These are phyloP conservation scores for Xylaria acuta DNA, from an alignment of 495 filamentous ascomycete species.

Conservation along the genomic window DNA sequence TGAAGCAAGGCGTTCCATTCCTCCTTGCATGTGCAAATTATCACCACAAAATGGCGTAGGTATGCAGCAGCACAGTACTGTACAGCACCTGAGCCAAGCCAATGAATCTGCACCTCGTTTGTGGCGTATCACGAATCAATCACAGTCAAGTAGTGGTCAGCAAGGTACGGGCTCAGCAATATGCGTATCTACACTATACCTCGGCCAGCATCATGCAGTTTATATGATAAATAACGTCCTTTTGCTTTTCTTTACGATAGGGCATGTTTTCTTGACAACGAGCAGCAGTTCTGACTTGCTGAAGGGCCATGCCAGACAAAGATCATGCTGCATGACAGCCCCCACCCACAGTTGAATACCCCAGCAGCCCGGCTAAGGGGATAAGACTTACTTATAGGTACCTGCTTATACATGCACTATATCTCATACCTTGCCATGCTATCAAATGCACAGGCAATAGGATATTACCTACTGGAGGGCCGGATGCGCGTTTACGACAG, in stretches of 20 bases:
- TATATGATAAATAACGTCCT: neutral
- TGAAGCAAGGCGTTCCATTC: neutral
- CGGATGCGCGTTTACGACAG: neutral
- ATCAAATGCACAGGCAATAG: neutral
- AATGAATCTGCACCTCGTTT: conserved; percentile 1
- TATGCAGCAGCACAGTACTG: neutral
- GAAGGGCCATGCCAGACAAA: neutral
- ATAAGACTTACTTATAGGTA: too few species aligned
- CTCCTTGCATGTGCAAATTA: conserved; percentile 14
- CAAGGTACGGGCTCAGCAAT: neutral
- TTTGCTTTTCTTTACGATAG: neutral
- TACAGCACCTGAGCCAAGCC: conserved; percentile 3
- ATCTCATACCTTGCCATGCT: neutral
- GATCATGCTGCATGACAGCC: neutral
- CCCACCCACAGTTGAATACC: neutral
- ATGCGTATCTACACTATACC: neutral
- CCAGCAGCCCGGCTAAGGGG: too few species aligned
- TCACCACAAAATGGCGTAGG: conserved; percentile 8
- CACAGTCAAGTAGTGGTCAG: conserved; percentile 7
- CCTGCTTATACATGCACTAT: too few species aligned
- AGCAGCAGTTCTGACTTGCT: neutral
- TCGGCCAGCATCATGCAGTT: neutral
- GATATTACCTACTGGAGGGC: neutral
- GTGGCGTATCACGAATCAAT: conserved; percentile 5
- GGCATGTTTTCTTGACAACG: neutral